phyloP scores from a whole-genome alignment of 2,329 filamentous ascomycete species.

The Pseudogymnoascus sp. region DNA sequence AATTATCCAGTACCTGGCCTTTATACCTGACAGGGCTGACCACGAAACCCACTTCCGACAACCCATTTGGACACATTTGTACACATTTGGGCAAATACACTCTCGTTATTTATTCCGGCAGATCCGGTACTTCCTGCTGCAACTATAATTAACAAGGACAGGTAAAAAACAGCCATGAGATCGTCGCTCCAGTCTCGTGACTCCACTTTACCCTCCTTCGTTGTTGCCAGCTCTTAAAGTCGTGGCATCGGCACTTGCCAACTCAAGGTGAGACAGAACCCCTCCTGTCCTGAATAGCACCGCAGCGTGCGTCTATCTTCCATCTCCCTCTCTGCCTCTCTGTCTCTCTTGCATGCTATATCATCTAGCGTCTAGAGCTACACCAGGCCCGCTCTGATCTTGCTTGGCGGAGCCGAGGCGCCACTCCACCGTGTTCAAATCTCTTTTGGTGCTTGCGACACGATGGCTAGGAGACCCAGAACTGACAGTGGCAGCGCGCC shows the following conservation, averaged over 20 bases:
- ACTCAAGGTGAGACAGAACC: conserved; percentile 7
- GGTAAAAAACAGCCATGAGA: conserved; percentile 3
- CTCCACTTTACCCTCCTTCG: background rate
- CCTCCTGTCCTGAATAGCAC: conserved; percentile 5
- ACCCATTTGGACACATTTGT: background rate
- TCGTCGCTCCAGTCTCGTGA: conserved; percentile 4
- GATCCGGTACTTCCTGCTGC: conserved; percentile 7
- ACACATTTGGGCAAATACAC: background rate
- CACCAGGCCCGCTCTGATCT: conserved; percentile 6
- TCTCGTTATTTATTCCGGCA: conserved; percentile 3
- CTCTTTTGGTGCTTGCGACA: conserved; percentile 9
- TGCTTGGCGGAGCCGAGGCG: conserved; percentile 3
- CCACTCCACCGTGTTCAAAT: background rate
- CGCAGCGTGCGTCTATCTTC: background rate
- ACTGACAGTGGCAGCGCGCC: conserved; percentile 29
- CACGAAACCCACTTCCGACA: background rate
- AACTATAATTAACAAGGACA: conserved; percentile 8
- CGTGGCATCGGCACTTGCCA: conserved; percentile 6
- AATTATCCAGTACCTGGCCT: conserved; percentile 5
- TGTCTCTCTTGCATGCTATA: background rate
- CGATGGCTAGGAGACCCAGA: conserved; percentile 30
- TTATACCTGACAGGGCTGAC: background rate
- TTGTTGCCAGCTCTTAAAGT: conserved; percentile 6
- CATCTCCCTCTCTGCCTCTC: background rate
- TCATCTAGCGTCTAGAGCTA: background rate